Evolutionary conservation across 2,329 filamentous ascomycete species (phyloP), one percentile per base, ranked within the genome.

Genomic region (Microascus cirrosus): DNA sequence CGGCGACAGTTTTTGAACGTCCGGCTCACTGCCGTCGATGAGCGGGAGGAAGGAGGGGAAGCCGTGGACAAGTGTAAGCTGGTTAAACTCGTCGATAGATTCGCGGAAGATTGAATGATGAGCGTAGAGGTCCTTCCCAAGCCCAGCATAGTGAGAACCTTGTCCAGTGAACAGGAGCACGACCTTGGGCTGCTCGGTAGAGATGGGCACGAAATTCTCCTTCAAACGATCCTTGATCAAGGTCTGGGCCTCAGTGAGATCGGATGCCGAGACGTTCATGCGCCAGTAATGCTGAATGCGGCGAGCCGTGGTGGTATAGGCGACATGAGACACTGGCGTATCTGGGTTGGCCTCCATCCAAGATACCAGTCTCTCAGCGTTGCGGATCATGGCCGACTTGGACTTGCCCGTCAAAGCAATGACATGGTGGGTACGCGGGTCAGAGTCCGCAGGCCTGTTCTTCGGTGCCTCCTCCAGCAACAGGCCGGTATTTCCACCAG

Each of bases 401-500:
- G 74, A 76, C 67, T 81, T 81, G 51, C 71, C 83, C 28, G 80
- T 78, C n/a, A 87, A 67, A 1, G 81, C 73, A 42, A 88, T 72
- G n/a, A 83, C 67, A 55, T 87, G 80, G 1, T 74, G 73, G n/a
- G 69, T 71, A 22, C 85, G 78, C 8, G 80, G 72, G 61, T 87
- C 83, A 2, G 62, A 59, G 12, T 62, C 64, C 12, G 83, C 81
- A 28, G 77, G 70, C 10, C 66, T 63, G 2, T 76, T 71, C 5
- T 74, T 65, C 56, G 82, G 82, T 0, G 74, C 80, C 61, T 88
- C 85, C 65, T 88, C 82, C 1, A 89, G 64, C 7, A 89, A 68
- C 25, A 89, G 67, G 18, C 83, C 81, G 1, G 85, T 87, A 69
- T 90, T 90, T 36, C 86, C 86, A 62, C 86, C 86, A 57, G 86